Conservation (phyloP, 805 yeast species). For the Saturnispora quitensis region DNA sequence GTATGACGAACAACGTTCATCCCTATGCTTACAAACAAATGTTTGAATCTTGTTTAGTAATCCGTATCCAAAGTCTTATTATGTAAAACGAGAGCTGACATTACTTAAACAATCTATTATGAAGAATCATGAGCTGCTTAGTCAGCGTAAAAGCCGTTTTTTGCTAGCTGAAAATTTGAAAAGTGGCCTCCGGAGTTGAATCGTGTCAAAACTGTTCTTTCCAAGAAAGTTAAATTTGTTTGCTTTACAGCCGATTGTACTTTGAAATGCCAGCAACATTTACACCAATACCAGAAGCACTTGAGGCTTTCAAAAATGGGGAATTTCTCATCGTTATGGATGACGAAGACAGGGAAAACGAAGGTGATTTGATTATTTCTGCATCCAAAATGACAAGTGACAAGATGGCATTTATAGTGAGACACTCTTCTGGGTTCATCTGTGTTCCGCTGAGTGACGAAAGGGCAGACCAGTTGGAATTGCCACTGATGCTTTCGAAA, state of each 20-base stretch:
- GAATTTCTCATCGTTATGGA: conserved; percentile 94
- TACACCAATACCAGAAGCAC: conserved; percentile 56
- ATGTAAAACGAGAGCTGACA: neutral
- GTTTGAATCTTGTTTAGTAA: too few relatives aligned
- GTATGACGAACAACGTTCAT: too few relatives aligned
- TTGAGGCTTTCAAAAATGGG: conserved; percentile 63
- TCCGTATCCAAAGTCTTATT: too few relatives aligned
- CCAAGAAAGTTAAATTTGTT: neutral
- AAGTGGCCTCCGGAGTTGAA: neutral
- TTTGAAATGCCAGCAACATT: conserved; percentile 24
- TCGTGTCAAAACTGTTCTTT: neutral
- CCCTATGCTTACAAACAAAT: too few relatives aligned
- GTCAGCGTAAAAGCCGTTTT: conserved; percentile 1
- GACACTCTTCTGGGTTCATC: conserved; percentile 82
- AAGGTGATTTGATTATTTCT: conserved; percentile 94
- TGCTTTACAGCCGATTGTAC: too few relatives aligned
- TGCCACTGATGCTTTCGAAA: conserved; percentile 63
- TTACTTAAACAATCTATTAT: neutral
- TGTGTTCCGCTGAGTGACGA: conserved; percentile 80
- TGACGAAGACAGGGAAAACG: conserved; percentile 92
- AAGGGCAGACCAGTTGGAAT: conserved; percentile 69
- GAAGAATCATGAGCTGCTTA: conserved; percentile 3
- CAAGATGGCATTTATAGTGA: conserved; percentile 90
- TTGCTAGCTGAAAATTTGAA: neutral
- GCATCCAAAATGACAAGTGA: conserved; percentile 71